Percentiles rank a stretch among this genome's conserved stretches.
These are phyloP conservation scores for Mucor sp. DNA, from an alignment of 371 early-diverging fungal genomes.

Conservation along the genomic window DNA sequence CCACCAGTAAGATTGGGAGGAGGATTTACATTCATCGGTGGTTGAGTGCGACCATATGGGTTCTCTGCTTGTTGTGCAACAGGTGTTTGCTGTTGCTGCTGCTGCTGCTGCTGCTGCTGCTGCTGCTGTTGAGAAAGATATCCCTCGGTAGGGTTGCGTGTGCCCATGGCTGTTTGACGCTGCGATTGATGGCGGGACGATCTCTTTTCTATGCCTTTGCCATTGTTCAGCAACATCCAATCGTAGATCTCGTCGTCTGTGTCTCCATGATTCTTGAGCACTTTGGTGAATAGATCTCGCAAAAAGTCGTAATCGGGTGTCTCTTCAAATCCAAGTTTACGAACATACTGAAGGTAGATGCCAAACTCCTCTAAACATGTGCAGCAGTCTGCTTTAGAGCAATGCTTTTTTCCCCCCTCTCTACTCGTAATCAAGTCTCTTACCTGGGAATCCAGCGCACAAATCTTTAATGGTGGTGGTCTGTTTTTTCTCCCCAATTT, in stretches of 20 bases:
- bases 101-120: not conserved
- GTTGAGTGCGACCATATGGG: slow-evolving; percentile 16
- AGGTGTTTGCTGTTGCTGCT: not conserved
- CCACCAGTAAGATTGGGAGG: slow-evolving; percentile 1
- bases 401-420: not conserved
- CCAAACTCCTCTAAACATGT: slow-evolving; percentile 68
- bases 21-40: slow-evolving; percentile 4
- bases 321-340: slow-evolving; percentile 60
- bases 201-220: slow-evolving; percentile 33
- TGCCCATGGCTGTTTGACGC: slow-evolving; percentile 1
- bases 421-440: not conserved
- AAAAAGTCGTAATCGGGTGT: slow-evolving; percentile 71
- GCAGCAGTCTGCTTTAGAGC: not conserved
- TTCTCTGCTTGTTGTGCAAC: not conserved
- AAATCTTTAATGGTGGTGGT: slow-evolving; percentile 82
- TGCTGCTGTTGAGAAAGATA: not conserved
- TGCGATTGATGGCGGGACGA: slow-evolving; percentile 10
- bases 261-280: slow-evolving; percentile 67
- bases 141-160: not conserved
- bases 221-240: slow-evolving; percentile 77
- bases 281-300: slow-evolving; percentile 80
- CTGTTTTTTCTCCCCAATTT: slow-evolving; percentile 97
- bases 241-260: slow-evolving; percentile 86
- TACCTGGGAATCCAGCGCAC: slow-evolving; percentile 82
- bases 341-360: slow-evolving; percentile 83